Evolutionary conservation across 23 red algal species (phyloP).

Genomic region (Cyanidioschyzon merolae): DNA sequence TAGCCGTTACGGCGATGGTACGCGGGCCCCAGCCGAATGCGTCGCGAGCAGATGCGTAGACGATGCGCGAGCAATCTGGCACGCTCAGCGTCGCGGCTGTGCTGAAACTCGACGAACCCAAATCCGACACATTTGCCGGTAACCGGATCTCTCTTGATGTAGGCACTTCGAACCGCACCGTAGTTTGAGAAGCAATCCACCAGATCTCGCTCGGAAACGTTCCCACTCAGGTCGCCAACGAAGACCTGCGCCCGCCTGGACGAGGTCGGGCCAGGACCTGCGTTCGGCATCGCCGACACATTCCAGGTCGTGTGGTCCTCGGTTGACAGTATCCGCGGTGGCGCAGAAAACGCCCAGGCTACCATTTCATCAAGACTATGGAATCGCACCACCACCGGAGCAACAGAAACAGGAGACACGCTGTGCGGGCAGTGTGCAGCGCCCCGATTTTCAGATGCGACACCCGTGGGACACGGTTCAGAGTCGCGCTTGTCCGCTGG

Average conservation of each 20-base stretch:
- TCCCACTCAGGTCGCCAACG: neutral
- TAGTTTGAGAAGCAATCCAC: neutral
- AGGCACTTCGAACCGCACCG: neutral
- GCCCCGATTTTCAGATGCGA: neutral
- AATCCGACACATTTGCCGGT: neutral
- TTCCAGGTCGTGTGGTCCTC: neutral
- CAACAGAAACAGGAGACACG: neutral
- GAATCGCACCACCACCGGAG: neutral
- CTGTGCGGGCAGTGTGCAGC: neutral
- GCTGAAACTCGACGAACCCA: neutral
- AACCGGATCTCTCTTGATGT: neutral
- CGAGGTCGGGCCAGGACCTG: neutral
- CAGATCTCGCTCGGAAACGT: neutral
- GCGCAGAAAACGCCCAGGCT: conserved; percentile 6
- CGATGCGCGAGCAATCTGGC: neutral
- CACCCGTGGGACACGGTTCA: no score
- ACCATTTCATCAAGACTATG: neutral
- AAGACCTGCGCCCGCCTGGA: neutral
- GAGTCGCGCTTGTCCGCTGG: neutral
- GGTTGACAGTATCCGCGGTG: neutral
- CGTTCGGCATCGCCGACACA: neutral
- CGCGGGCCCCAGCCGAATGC: neutral
- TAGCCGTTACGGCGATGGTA: conserved; percentile 3
- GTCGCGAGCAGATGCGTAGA: neutral
- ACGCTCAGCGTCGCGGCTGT: neutral